phyloP scores from a whole-genome alignment of 495 filamentous ascomycete genomes.

The Penicillium coffeae region DNA sequence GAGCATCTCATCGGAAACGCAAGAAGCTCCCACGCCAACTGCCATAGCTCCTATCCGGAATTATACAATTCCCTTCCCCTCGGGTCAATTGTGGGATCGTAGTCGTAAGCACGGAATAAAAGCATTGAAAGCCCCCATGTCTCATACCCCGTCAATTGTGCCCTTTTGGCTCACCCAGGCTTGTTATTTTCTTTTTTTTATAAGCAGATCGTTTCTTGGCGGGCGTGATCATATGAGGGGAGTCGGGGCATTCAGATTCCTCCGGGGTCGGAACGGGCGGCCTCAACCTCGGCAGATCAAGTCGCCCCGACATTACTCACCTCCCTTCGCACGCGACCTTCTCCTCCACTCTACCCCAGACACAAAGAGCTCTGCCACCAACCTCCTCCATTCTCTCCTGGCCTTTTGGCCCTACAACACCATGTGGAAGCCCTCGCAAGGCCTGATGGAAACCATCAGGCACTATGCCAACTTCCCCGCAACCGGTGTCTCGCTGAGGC shows the following conservation, averaged over 20 bases:
- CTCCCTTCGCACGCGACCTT: conserved; percentile 29
- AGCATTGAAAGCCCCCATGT: too few relatives aligned
- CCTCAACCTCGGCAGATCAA: conserved; percentile 25
- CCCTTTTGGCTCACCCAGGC: not conserved
- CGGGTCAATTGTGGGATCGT: too few relatives aligned
- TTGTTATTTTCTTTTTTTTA: not conserved
- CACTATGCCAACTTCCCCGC: conserved; percentile 97
- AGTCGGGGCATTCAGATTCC: conserved; percentile 12
- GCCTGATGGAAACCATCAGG: conserved; percentile 96
- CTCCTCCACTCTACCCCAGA: conserved; percentile 10
- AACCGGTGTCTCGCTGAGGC: conserved; percentile 90
- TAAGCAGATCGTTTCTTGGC: not conserved
- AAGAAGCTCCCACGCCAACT: not conserved
- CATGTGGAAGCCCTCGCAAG: conserved; percentile 88
- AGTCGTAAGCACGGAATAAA: too few relatives aligned
- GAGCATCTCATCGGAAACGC: too few relatives aligned
- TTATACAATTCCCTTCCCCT: conserved; percentile 2
- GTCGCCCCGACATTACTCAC: conserved; percentile 11
- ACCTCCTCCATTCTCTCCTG: conserved; percentile 4
- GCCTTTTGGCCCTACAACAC: conserved; percentile 35
- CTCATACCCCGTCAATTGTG: not conserved
- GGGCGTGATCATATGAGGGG: not conserved
- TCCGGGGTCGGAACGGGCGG: conserved; percentile 19
- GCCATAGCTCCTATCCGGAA: not conserved
- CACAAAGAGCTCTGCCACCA: not conserved